Evolutionary conservation across 139 green algal genomes (phyloP).

Genomic region (Haematococcus lacustris): DNA sequence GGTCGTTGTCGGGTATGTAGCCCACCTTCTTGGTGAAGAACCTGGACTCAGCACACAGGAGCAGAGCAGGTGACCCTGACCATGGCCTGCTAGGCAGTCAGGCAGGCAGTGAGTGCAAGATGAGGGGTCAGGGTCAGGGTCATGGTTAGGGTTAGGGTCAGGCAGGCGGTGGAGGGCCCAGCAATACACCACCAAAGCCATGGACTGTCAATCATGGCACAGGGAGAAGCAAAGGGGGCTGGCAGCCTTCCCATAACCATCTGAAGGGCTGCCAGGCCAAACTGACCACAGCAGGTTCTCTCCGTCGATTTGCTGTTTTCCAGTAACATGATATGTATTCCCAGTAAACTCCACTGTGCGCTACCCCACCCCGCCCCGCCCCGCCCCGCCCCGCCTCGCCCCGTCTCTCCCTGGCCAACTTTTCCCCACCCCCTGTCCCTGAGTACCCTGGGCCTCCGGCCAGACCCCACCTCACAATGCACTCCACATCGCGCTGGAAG

Average conservation of each 20-base stretch:
- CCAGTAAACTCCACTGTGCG: background rate
- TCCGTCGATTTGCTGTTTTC: background rate
- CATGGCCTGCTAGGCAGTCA: background rate
- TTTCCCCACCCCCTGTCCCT: background rate
- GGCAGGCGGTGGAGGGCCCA: background rate
- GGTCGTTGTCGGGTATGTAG: conserved; percentile 44
- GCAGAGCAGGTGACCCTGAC: background rate
- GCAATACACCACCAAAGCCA: background rate
- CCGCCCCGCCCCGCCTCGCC: too few species aligned
- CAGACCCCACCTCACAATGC: conserved; percentile 56
- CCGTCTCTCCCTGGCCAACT: too few species aligned
- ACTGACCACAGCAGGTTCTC: too few species aligned
- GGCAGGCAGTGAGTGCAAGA: too few species aligned
- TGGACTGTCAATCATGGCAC: background rate
- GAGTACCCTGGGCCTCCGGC: background rate
- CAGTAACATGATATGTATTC: background rate
- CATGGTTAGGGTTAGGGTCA: background rate
- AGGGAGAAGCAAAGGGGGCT: background rate
- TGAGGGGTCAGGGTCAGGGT: background rate
- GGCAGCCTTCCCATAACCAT: too few species aligned
- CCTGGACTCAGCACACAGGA: conserved; percentile 8
- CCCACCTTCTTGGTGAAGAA: conserved; percentile 76
- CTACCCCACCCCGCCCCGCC: too few species aligned
- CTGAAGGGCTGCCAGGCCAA: too few species aligned
- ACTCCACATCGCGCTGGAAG: conserved; percentile 91